A percentile compares a stretch with the other conserved stretches of the same genome.
Evolutionary conservation across 441 rosid species (phyloP).

Genomic region (Syzygium syzygioides): DNA sequence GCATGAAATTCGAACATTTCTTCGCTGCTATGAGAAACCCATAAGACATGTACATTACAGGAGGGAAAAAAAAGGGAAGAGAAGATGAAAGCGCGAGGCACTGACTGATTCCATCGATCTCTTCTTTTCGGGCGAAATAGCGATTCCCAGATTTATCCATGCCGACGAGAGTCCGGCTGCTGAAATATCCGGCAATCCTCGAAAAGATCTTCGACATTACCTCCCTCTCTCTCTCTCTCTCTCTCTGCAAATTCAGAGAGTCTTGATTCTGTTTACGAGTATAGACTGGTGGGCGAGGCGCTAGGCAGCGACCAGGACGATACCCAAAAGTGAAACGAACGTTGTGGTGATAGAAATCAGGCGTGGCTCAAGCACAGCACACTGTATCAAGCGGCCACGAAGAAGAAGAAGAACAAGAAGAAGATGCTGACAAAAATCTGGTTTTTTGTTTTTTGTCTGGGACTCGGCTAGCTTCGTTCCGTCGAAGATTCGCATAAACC

Average conservation of each 20-base stretch:
- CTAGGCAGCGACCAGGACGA: background rate
- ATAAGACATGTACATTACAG: background rate
- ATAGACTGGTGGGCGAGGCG: background rate
- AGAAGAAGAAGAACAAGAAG: background rate
- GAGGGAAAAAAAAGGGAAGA: background rate
- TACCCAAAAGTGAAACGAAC: background rate
- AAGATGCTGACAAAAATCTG: background rate
- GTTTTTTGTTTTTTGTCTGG: background rate
- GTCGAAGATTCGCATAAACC: background rate
- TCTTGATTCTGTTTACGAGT: background rate
- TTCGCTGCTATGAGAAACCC: background rate
- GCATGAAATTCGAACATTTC: background rate
- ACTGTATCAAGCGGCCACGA: background rate
- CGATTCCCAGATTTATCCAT: slow-evolving; percentile 73
- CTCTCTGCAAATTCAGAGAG: background rate
- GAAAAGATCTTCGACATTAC: slow-evolving; percentile 72
- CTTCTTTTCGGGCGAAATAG: slow-evolving; percentile 73
- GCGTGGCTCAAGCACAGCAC: background rate
- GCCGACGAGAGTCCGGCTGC: slow-evolving; percentile 44
- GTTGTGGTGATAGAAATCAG: background rate
- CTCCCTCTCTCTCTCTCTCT: background rate
- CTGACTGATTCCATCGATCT: slow-evolving; percentile 82
- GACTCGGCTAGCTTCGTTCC: background rate
- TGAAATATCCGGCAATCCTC: slow-evolving; percentile 59
- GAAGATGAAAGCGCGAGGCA: slow-evolving; percentile 10